These are phyloP conservation scores for Trichocomaceae sp. DNA, from an alignment of 2,329 filamentous ascomycete species.

Conservation along the genomic window DNA sequence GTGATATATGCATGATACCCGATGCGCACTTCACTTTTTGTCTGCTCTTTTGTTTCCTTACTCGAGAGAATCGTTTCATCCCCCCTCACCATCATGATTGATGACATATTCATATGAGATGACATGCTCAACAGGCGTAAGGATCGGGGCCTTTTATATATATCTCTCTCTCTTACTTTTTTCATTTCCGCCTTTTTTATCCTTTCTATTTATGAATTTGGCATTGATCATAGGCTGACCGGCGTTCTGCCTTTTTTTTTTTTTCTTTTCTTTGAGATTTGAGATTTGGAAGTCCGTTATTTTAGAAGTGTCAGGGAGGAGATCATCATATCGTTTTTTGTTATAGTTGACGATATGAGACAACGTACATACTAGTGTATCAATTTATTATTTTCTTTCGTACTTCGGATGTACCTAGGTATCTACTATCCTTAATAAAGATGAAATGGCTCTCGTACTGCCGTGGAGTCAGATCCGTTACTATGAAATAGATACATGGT, in stretches of 20 bases:
- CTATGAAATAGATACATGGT: too few species aligned
- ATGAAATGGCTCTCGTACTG: too few species aligned
- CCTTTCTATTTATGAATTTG: slow-evolving; percentile 1
- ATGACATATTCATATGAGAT: slow-evolving; percentile 13
- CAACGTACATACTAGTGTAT: not conserved
- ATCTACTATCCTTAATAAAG: too few species aligned
- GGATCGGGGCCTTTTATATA: slow-evolving; percentile 3
- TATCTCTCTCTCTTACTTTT: not conserved
- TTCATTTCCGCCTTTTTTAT: not conserved
- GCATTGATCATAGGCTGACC: slow-evolving; percentile 4
- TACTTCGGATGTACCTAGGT: too few species aligned
- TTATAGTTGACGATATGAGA: not conserved
- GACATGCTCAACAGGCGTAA: slow-evolving; percentile 6
- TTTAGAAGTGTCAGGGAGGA: not conserved
- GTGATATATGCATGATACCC: slow-evolving; percentile 8
- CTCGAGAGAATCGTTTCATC: not conserved
- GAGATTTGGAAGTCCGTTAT: not conserved
- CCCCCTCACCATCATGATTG: slow-evolving; percentile 7
- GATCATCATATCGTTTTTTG: not conserved
- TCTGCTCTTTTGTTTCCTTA: not conserved
- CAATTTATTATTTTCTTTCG: not conserved
- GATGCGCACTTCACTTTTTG: slow-evolving; percentile 5
- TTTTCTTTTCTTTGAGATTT: not conserved
- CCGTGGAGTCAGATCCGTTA: too few species aligned
- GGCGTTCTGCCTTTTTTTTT: slow-evolving; percentile 3